Evolutionary conservation across 2,329 filamentous ascomycete genomes (phyloP), one percentile per base, ranked within the genome.

Genomic region (Clarireedia paspali): DNA sequence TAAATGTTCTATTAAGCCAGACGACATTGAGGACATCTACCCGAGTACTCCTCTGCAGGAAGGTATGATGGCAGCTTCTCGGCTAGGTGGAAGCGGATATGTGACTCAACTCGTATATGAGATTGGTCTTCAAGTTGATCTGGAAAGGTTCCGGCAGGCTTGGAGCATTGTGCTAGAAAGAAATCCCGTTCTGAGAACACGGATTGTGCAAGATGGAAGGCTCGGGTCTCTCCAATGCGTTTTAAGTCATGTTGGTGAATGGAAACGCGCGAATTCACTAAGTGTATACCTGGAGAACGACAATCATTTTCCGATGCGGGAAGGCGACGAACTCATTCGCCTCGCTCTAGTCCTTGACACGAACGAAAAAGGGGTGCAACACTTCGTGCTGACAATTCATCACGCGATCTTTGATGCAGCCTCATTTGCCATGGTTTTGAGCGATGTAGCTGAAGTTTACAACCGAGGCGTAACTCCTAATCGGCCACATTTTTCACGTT

Each of bases 361-460:
- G 20, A 10, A 47, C 20, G 45, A 47, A 27, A 47, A 27, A 27
- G 26, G 10, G 17, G 24, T 47, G 15, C 45, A 20, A 26, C 26
- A 24, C 12, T 50, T 50, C 23, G 30, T 50, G 30, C 20, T 42
- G n/a, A 52, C 49, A 9, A n/a, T n/a, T 7, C 36, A 44, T 52
- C 36, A 52, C 23, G 36, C 49, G 7, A n/a, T 52, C 15, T 52
- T 38, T 15, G 49, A 52, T 52, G 49, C 20, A 7, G 34, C 15
- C 15, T 34, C 47, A 9, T 24, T 49, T 9, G 4, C 5, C 15
- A 34, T 49, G 6, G n/a, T 49, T 6, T 55, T 71, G 64, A 20
- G 60, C 64, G 42, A 62, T n/a, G 47, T 49, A 49, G 24, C 24
- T 14, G 5, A 30, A 36, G n/a, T 24, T 49, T 49, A 49, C 34